Base-by-base conservation (phyloP, 2,329 filamentous ascomycete species). In the Colletotrichum acutatum region DNA sequence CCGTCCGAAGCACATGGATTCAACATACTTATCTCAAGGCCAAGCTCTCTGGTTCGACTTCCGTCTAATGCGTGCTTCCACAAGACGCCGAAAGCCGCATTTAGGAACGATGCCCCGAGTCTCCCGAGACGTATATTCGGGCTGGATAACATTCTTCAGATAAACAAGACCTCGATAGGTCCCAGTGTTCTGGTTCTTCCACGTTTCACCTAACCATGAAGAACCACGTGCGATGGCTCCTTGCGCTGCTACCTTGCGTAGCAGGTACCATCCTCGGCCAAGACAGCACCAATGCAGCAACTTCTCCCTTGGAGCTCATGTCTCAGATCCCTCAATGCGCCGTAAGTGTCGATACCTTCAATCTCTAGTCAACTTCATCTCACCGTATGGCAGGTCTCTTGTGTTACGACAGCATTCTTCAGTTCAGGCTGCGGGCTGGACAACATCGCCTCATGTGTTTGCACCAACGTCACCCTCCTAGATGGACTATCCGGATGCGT, bases 391-490 rank as follows among this genome's bases (percentile, higher is more conserved):
- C 4, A 72, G 70, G 14, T 61, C 1, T 52, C 70, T 7, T 72
- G 70, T 24, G 34, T 70, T 1, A 61, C 60, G 11, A 54, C 14
- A 12, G 19, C 56, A 2, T 66, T 72, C 19, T 28, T 49, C 2
- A 9, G 2, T n/a, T 60, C 70, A 19, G 60, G 60, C 26, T 70
- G 66, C 16, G 19, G 32, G 8, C 11, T 66, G 14, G 68, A 72
- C 26, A 46, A 46, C 30, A 57, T 74, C 28, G 62, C 64, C 3
- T 42, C 59, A 2, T 72, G 68, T 12, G 22, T 72, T 11, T 74
- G 68, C 59, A 74, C 68, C 28, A 74, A 72, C 24, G 26, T 68
- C 28, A 68, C 72, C 0, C 60, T 74, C 11, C 28, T 74, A 5
- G 16, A 64, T 7, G 49, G 34, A 4, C 16, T 72, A 24, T 72